Conservation (phyloP, 257 asterid species). For the Eustoma russellianum region DNA sequence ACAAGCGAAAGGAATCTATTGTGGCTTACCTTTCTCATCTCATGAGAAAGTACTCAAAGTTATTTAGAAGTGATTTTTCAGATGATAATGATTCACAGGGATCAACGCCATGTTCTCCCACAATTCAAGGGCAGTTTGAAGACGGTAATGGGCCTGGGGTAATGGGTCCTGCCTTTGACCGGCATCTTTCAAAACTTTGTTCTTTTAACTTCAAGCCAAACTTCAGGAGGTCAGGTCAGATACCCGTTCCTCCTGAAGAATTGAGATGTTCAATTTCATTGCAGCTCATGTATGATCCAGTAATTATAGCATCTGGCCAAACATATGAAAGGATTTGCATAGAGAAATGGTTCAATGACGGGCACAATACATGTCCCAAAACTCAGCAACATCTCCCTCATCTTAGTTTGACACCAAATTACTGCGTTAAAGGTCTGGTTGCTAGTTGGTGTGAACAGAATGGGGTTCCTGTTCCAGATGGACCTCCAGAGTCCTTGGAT, state of each 20-base stretch:
- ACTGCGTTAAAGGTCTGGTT: conserved; percentile 92
- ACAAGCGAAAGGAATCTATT: conserved; percentile 89
- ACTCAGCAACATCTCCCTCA: conserved; percentile 92
- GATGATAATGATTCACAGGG: conserved; percentile 98
- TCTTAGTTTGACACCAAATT: conserved; percentile 81
- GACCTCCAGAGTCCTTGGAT: conserved; percentile 96
- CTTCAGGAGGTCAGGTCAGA: conserved; percentile 65
- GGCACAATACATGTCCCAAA: conserved; percentile 92
- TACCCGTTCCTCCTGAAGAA: conserved; percentile 85
- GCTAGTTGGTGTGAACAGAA: conserved; percentile 95
- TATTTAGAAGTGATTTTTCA: conserved; percentile 78
- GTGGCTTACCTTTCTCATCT: conserved; percentile 84
- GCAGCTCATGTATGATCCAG: conserved; percentile 94
- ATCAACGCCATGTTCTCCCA: conserved; percentile 95
- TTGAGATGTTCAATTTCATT: conserved; percentile 86
- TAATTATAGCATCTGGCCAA: conserved; percentile 95
- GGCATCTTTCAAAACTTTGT: conserved; percentile 69
- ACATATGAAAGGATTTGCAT: conserved; percentile 94
- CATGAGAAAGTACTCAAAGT: conserved; percentile 79
- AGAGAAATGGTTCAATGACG: conserved; percentile 91
- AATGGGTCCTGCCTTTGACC: conserved; percentile 59
- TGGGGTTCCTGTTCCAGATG: conserved; percentile 67
- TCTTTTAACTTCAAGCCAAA: conserved; percentile 85
- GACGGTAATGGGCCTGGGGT: conserved; percentile 43
- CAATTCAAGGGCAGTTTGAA: conserved; percentile 64